A percentile compares a stretch with the other conserved stretches of the same genome.
phyloP scores from a whole-genome alignment of 2,329 filamentous ascomycete species.

The Albifimbria verrucaria region DNA sequence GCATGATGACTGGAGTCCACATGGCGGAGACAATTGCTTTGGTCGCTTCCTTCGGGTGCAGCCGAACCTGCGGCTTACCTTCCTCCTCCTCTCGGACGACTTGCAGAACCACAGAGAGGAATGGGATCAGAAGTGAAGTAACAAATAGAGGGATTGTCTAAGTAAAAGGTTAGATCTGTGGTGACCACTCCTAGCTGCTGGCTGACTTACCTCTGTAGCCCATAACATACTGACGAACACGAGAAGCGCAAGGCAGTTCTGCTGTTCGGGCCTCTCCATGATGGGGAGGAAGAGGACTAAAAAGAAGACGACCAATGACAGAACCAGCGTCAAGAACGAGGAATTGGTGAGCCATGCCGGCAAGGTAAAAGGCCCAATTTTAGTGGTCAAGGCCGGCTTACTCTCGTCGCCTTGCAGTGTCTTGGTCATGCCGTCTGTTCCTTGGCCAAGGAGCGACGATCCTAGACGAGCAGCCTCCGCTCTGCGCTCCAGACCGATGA shows the following conservation, averaged over 20 bases:
- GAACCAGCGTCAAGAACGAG: conserved; percentile 73
- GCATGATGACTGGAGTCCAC: conserved; percentile 99
- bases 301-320: conserved; percentile 70
- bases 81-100: conserved; percentile 71
- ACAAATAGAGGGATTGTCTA: conserved; percentile 95
- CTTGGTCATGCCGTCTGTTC: conserved; percentile 63
- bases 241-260: conserved; percentile 92
- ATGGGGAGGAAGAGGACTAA: conserved; percentile 73
- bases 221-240: conserved; percentile 91
- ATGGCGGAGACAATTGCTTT: conserved; percentile 87
- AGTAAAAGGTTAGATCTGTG: not conserved
- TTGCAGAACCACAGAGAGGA: conserved; percentile 81
- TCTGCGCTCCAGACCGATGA: conserved; percentile 96
- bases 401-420: conserved; percentile 83
- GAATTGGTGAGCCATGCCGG: conserved; percentile 82
- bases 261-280: conserved; percentile 83
- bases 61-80: conserved; percentile 59
- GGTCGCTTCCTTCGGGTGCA: conserved; percentile 78
- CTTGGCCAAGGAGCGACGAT: conserved; percentile 74
- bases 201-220: conserved; percentile 77
- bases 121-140: conserved; percentile 89
- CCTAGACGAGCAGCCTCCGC: conserved; percentile 92
- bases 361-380: conserved; percentile 70
- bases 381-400: conserved; percentile 57
- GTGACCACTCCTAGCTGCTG: too few relatives aligned